Percentiles rank a stretch among this genome's conserved stretches.
Conservation (phyloP, 805 yeast species). For the Ogataea parapolymorpha region DNA sequence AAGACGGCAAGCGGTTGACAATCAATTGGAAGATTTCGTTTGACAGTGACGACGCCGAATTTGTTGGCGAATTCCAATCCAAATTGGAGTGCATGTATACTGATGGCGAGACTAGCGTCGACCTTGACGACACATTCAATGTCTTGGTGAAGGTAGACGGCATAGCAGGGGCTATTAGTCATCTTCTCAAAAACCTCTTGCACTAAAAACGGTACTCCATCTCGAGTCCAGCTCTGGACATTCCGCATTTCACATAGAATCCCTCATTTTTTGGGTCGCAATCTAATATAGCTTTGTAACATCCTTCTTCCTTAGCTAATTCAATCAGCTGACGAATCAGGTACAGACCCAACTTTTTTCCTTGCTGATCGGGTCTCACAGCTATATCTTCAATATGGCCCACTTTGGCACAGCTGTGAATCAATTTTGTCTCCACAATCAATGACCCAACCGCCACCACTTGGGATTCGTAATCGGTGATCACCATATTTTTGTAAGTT, state of each 20-base stretch:
- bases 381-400: conserved; percentile 97
- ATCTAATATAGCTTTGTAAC: conserved; percentile 87
- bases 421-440: conserved; percentile 73
- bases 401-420: conserved; percentile 79
- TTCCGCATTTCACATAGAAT: conserved; percentile 89
- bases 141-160: conserved; percentile 21
- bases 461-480: conserved; percentile 45
- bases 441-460: conserved; percentile 86
- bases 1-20: neutral
- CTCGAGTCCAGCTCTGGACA: conserved; percentile 59
- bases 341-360: conserved; percentile 70
- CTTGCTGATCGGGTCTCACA: conserved; percentile 71
- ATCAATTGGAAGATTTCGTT: conserved; percentile 17
- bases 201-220: conserved; percentile 53
- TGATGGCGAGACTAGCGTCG: conserved; percentile 1
- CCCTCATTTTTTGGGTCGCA: conserved; percentile 79
- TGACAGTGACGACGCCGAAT: conserved; percentile 6
- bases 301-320: conserved; percentile 58
- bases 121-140: conserved; percentile 17
- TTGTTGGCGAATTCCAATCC: conserved; percentile 22
- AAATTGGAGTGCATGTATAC: conserved; percentile 8
- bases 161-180: conserved; percentile 10
- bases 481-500: conserved; percentile 68
- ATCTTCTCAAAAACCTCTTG: conserved; percentile 15
- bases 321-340: conserved; percentile 60